These are phyloP conservation scores for Pholiota molesta DNA, from an alignment of 768 basidiomycete species.

Conservation along the genomic window DNA sequence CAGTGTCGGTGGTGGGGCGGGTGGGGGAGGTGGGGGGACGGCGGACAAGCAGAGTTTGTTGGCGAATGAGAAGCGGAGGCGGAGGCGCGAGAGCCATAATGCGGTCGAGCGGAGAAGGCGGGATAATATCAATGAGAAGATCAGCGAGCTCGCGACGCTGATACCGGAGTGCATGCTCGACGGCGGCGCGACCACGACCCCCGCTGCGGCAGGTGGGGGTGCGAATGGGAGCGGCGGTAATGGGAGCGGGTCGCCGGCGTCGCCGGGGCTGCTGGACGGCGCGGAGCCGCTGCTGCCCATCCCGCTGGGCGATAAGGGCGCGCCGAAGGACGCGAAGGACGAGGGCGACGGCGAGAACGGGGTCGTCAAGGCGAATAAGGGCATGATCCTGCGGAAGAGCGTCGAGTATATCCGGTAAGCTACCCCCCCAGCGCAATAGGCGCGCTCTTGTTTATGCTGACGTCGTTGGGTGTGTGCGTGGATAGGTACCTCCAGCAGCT, in stretches of 20 bases:
- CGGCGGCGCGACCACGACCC: slow-evolving; percentile 2
- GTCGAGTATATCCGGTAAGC: slow-evolving; percentile 74
- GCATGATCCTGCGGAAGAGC: slow-evolving; percentile 87
- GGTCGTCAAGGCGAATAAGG: slow-evolving; percentile 90
- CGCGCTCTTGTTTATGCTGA: too few species aligned
- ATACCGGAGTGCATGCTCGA: slow-evolving; percentile 89
- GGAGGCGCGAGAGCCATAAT: slow-evolving; percentile 87
- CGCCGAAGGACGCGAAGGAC: slow-evolving; percentile 9
- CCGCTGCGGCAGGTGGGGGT: not conserved
- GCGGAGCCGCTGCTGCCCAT: slow-evolving; percentile 17
- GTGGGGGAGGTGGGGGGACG: not conserved
- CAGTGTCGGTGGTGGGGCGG: not conserved
- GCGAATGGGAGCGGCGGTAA: slow-evolving; percentile 4
- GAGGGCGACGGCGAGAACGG: slow-evolving; percentile 32
- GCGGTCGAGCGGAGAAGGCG: slow-evolving; percentile 86
- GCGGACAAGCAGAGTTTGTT: slow-evolving; percentile 57
- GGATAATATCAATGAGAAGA: slow-evolving; percentile 97
- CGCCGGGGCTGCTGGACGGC: slow-evolving; percentile 13
- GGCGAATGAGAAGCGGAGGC: slow-evolving; percentile 81
- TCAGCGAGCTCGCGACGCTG: slow-evolving; percentile 84
- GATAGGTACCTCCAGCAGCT: slow-evolving; percentile 82
- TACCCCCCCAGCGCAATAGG: too few species aligned
- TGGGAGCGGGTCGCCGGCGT: slow-evolving; percentile 5
- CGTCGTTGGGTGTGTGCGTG: too few species aligned
- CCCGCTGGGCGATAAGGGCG: slow-evolving; percentile 5